Conservation (phyloP, 1,139 yeast species). For the Torulaspora globosa region DNA sequence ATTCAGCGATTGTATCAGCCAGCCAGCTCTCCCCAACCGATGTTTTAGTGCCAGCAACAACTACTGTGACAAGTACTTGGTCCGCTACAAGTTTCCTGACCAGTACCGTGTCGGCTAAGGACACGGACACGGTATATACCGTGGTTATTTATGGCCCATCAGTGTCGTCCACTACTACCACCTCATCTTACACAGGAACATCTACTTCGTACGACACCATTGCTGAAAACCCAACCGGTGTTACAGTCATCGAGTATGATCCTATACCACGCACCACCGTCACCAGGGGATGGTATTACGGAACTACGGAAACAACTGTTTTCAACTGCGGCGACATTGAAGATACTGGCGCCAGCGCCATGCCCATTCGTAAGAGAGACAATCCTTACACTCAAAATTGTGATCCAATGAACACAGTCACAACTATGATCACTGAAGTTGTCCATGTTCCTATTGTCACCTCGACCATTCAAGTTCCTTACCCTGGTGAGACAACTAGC, state of each 20-base stretch:
- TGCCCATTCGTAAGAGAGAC: constrained; percentile 12
- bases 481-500: constrained; percentile 10
- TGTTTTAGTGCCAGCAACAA: constrained; percentile 12
- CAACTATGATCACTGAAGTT: constrained; percentile 12
- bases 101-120: constrained; percentile 2
- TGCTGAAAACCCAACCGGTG: constrained; percentile 8
- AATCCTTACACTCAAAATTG: constrained; percentile 12
- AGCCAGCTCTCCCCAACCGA: constrained; percentile 2
- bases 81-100: constrained; percentile 5
- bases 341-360: constrained; percentile 6
- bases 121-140: constrained; percentile 6
- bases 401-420: constrained; percentile 11
- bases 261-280: constrained; percentile 15
- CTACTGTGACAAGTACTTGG: constrained; percentile 12
- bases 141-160: constrained; percentile 12
- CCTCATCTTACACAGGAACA: constrained; percentile 9
- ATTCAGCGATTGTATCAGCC: constrained; percentile 10
- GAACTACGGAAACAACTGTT: constrained; percentile 8
- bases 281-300: constrained; percentile 13
- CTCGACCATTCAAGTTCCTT: constrained; percentile 9
- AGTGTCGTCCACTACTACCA: constrained; percentile 7
- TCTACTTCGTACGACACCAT: constrained; percentile 3
- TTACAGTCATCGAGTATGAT: constrained; percentile 7
- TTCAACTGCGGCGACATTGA: constrained; percentile 14
- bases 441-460: constrained; percentile 14